Conservation (phyloP, 306 rosid genomes). For the Quercus gilva region DNA sequence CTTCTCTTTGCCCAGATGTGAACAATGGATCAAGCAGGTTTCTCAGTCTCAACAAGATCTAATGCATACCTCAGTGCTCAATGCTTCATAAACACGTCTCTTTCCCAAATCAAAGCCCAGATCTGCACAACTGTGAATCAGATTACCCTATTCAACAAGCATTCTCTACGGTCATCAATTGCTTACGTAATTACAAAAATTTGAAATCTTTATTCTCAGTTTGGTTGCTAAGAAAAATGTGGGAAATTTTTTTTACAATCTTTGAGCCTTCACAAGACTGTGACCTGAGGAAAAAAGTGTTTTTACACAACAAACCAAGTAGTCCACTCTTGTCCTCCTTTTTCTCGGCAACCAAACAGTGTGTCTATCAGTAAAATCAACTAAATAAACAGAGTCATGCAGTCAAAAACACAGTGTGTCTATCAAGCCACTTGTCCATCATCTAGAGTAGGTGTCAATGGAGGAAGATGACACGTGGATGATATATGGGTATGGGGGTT, state of each 20-base stretch:
- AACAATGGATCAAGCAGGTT: constrained; percentile 33
- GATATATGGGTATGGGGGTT: constrained; percentile 13
- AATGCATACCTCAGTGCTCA: constrained; percentile 34
- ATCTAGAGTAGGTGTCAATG: not conserved
- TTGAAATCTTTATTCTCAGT: constrained; percentile 14
- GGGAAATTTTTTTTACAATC: constrained; percentile 35
- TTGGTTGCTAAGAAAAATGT: not conserved
- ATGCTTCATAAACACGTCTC: constrained; percentile 6
- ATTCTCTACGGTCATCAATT: constrained; percentile 20
- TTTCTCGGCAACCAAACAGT: constrained; percentile 1
- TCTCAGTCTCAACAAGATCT: constrained; percentile 40
- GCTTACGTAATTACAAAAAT: not conserved
- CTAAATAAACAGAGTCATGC: not conserved
- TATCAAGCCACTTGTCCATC: constrained; percentile 23
- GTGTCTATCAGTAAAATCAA: constrained; percentile 17
- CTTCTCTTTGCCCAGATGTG: constrained; percentile 34
- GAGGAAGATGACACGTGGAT: constrained; percentile 21
- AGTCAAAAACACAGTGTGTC: no score
- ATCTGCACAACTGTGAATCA: constrained; percentile 35
- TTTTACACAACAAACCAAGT: not conserved
- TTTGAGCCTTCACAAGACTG: not conserved
- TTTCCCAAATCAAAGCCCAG: constrained; percentile 26
- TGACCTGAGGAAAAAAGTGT: constrained; percentile 10
- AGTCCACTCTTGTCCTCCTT: not conserved
- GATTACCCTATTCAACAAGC: constrained; percentile 28